Evolutionary conservation across 371 early-diverging fungal species (phyloP).

Genomic region (Capillidium rhysosporum): DNA sequence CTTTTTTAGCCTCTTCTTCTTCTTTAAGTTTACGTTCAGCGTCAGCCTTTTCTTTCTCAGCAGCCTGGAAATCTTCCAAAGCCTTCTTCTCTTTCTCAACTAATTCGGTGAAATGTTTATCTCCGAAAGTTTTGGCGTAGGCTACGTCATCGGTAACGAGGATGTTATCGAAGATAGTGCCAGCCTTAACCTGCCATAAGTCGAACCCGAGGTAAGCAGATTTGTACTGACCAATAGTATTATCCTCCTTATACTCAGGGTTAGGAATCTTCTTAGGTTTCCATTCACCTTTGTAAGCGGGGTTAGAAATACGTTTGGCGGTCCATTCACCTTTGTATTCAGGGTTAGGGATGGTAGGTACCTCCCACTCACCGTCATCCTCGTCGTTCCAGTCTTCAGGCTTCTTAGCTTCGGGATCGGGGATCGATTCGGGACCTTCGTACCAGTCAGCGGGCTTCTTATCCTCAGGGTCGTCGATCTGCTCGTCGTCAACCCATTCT

Average conservation of each 20-base stretch:
- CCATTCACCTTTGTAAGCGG: slow-evolving; percentile 91
- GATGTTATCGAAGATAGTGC: slow-evolving; percentile 85
- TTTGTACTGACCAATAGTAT: slow-evolving; percentile 52
- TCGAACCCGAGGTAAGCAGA: slow-evolving; percentile 81
- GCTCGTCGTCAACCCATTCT: slow-evolving; percentile 44
- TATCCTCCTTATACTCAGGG: slow-evolving; percentile 77
- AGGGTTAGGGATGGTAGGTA: slow-evolving; percentile 74
- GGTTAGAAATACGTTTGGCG: slow-evolving; percentile 76
- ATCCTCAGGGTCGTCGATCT: slow-evolving; percentile 73
- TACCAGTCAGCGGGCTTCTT: slow-evolving; percentile 79
- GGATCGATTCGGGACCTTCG: slow-evolving; percentile 56
- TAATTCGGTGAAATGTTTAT: slow-evolving; percentile 38
- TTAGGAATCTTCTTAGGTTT: slow-evolving; percentile 72
- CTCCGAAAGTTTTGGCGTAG: slow-evolving; percentile 35
- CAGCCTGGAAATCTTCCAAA: slow-evolving; percentile 14
- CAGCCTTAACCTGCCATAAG: slow-evolving; percentile 91
- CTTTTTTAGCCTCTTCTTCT: slow-evolving; percentile 1
- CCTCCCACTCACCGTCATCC: slow-evolving; percentile 75
- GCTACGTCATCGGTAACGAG: slow-evolving; percentile 50
- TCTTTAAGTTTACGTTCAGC: background rate
- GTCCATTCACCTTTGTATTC: slow-evolving; percentile 64
- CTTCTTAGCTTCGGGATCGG: slow-evolving; percentile 71
- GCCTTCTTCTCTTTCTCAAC: slow-evolving; percentile 29
- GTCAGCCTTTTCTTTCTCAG: slow-evolving; percentile 5
- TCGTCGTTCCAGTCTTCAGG: slow-evolving; percentile 87